Conservation (phyloP, 2,329 filamentous ascomycete species). For the Ophiostoma montium region DNA sequence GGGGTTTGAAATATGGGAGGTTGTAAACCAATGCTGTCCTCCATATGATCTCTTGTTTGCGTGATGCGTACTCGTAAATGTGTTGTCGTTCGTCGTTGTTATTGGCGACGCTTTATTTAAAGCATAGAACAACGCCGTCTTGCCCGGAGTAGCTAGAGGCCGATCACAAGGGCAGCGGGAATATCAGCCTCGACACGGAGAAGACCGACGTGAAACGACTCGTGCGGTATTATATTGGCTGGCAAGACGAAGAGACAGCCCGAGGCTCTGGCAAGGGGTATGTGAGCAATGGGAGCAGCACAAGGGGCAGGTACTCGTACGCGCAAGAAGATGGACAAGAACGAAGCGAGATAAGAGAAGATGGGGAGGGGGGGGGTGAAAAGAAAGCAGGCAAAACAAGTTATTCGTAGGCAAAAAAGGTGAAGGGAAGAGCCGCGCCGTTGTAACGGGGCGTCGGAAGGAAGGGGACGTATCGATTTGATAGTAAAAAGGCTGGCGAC, state of each 20-base stretch:
- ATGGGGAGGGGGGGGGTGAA: conserved; percentile 5
- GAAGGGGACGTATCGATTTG: not conserved
- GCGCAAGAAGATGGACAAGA: conserved; percentile 3
- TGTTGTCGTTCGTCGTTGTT: no score
- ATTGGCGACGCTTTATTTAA: no score
- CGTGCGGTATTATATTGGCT: not conserved
- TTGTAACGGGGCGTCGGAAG: not conserved
- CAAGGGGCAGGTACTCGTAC: not conserved
- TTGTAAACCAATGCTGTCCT: not conserved
- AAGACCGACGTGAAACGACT: not conserved
- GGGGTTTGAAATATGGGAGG: no score
- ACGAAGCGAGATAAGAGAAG: conserved; percentile 3
- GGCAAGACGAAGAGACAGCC: conserved; percentile 1
- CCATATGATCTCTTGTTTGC: not conserved
- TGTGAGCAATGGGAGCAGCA: not conserved
- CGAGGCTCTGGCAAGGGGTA: conserved; percentile 7
- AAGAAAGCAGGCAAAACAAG: not conserved
- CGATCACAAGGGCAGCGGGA: not conserved
- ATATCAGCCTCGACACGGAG: not conserved
- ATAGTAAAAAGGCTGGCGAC: not conserved
- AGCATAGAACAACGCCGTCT: no score
- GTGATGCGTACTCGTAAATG: no score
- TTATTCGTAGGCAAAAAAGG: conserved; percentile 9
- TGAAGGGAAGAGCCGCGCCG: conserved; percentile 9
- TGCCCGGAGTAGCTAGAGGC: no score